These are phyloP conservation scores for Aspergillus sp. DNA, from an alignment of 2,329 filamentous ascomycete genomes.

Conservation along the genomic window DNA sequence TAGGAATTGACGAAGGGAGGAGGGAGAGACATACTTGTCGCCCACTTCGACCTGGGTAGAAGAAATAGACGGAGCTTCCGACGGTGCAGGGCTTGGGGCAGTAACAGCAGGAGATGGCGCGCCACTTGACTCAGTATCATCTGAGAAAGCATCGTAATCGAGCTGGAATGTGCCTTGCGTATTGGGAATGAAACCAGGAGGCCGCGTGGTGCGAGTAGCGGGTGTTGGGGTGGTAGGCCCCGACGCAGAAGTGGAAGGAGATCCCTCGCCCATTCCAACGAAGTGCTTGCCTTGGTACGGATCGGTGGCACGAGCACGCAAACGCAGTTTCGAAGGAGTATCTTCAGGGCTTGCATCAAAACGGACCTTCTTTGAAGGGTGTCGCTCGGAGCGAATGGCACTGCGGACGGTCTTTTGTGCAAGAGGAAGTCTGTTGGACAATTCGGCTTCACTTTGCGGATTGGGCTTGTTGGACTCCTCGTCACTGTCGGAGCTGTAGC, in stretches of 20 bases:
- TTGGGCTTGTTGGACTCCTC: slow-evolving; percentile 20
- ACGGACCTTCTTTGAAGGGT: slow-evolving; percentile 30
- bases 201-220: slow-evolving; percentile 5
- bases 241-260: slow-evolving; percentile 6
- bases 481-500: slow-evolving; percentile 32
- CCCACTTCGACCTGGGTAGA: slow-evolving; percentile 4
- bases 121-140: slow-evolving; percentile 19
- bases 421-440: background rate
- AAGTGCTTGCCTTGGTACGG: slow-evolving; percentile 23
- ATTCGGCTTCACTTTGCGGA: background rate
- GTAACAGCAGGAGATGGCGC: slow-evolving; percentile 12
- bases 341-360: slow-evolving; percentile 35
- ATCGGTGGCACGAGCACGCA: slow-evolving; percentile 21
- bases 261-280: slow-evolving; percentile 18
- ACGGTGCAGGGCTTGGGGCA: slow-evolving; percentile 1
- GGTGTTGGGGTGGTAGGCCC: slow-evolving; percentile 16
- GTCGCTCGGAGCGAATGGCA: slow-evolving; percentile 18
- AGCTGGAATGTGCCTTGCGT: slow-evolving; percentile 26
- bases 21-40: slow-evolving; percentile 14
- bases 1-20: background rate
- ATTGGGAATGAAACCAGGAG: slow-evolving; percentile 24
- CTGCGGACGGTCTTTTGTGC: slow-evolving; percentile 15
- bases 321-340: slow-evolving; percentile 31
- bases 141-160: slow-evolving; percentile 30
- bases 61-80: slow-evolving; percentile 6